These are phyloP conservation scores for Huntiella decipiens DNA, from an alignment of 2,329 filamentous ascomycete species.

Conservation along the genomic window DNA sequence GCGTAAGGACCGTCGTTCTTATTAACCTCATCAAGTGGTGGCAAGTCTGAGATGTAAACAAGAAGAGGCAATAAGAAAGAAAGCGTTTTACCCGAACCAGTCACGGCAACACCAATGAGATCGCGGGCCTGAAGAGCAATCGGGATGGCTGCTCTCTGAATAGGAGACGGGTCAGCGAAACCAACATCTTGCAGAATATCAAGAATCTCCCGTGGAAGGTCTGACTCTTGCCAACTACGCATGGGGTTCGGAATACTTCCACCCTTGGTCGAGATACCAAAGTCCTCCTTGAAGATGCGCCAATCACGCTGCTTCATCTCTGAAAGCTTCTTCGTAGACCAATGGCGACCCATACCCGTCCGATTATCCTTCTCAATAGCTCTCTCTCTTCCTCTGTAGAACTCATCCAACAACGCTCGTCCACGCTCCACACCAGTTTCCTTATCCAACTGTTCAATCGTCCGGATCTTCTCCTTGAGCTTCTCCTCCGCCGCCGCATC, in stretches of 20 bases:
- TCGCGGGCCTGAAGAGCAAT: slow-evolving; percentile 85
- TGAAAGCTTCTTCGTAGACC: slow-evolving; percentile 79
- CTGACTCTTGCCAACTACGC: slow-evolving; percentile 81
- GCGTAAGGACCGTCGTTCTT: slow-evolving; percentile 93
- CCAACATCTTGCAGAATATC: slow-evolving; percentile 70
- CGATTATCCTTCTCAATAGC: slow-evolving; percentile 52
- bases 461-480: slow-evolving; percentile 40
- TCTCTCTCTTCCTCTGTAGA: slow-evolving; percentile 41
- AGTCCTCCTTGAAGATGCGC: slow-evolving; percentile 99
- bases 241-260: slow-evolving; percentile 87
- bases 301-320: slow-evolving; percentile 97
- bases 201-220: slow-evolving; percentile 56
- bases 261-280: slow-evolving; percentile 88
- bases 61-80: slow-evolving; percentile 82
- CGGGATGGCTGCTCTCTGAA: slow-evolving; percentile 87
- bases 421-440: slow-evolving; percentile 63
- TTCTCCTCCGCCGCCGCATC: slow-evolving; percentile 37
- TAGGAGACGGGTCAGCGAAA: slow-evolving; percentile 77
- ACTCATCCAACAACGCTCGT: slow-evolving; percentile 63
- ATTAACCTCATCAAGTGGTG: slow-evolving; percentile 63
- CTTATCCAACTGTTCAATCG: slow-evolving; percentile 54
- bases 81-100: slow-evolving; percentile 95
- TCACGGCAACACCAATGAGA: slow-evolving; percentile 94
- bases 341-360: slow-evolving; percentile 74
- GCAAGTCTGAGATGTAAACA: slow-evolving; percentile 84